Percentiles rank a stretch among this genome's conserved stretches.
phyloP scores from a whole-genome alignment of 1,284 basidiomycete species.

The Exobasidium rhododendri region DNA sequence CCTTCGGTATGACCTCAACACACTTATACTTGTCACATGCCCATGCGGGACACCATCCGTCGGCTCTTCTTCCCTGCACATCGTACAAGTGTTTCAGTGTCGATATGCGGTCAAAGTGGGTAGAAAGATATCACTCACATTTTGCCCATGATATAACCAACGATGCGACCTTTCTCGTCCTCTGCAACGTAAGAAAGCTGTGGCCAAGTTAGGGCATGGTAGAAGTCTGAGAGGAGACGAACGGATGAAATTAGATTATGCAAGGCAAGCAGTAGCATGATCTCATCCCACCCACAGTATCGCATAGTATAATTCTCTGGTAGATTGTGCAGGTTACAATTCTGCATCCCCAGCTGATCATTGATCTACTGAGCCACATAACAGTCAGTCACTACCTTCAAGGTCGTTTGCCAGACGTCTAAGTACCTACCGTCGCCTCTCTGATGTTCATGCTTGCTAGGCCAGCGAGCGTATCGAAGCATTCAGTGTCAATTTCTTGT shows the following conservation, averaged over 20 bases:
- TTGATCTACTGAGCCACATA: no score
- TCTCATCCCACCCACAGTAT: constrained; percentile 32
- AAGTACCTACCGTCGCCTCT: constrained; percentile 13
- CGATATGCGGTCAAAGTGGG: background rate
- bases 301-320: constrained; percentile 54
- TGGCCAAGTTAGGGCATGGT: constrained; percentile 86
- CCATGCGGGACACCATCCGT: constrained; percentile 52
- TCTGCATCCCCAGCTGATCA: constrained; percentile 52
- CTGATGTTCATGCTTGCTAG: constrained; percentile 17
- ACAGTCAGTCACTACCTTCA: no score
- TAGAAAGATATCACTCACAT: constrained; percentile 60
- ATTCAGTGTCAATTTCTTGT: no score
- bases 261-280: background rate
- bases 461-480: no score
- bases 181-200: constrained; percentile 91
- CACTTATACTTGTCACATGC: constrained; percentile 53
- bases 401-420: no score
- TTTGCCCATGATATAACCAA: constrained; percentile 91
- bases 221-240: constrained; percentile 65
- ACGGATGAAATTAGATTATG: background rate
- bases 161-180: constrained; percentile 79
- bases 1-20: constrained; percentile 48
- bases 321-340: constrained; percentile 53
- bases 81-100: background rate
- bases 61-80: constrained; percentile 48